A percentile compares a stretch with the other conserved stretches of the same genome.
Evolutionary conservation across 768 basidiomycete species (phyloP).

Genomic region (Xerocomellus amylosporus): DNA sequence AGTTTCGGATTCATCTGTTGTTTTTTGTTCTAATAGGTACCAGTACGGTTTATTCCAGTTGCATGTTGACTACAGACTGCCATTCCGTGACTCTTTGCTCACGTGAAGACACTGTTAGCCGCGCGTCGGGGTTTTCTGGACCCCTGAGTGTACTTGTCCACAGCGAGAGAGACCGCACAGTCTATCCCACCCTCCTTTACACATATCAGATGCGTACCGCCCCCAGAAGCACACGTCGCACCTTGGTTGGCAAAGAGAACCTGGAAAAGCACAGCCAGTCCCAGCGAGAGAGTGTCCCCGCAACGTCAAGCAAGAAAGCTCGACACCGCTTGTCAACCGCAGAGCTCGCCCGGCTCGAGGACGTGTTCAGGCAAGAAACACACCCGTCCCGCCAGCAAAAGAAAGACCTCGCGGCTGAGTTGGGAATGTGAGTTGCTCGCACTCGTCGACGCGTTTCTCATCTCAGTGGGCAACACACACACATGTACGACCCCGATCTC

Average conservation of each 20-base stretch:
- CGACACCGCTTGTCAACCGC: conserved; percentile 38
- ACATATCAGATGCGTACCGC: conserved; percentile 24
- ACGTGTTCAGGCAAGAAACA: conserved; percentile 26
- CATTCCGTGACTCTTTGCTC: not conserved
- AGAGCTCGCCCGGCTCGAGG: conserved; percentile 29
- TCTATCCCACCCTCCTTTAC: conserved; percentile 22
- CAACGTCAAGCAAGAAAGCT: conserved; percentile 21
- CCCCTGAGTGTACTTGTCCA: conserved; percentile 2
- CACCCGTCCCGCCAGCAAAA: conserved; percentile 33
- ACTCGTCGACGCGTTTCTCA: not conserved
- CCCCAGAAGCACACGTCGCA: conserved; percentile 28
- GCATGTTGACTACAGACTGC: not conserved
- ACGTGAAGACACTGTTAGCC: conserved; percentile 29
- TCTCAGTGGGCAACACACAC: not conserved
- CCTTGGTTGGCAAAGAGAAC: conserved; percentile 20
- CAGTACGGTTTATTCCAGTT: not conserved
- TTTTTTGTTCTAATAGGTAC: conserved; percentile 15
- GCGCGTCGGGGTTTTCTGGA: not conserved
- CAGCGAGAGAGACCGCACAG: conserved; percentile 14
- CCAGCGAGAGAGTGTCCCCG: not conserved
- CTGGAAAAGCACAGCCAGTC: not conserved
- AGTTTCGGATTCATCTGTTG: conserved; percentile 1
- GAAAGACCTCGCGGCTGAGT: conserved; percentile 26
- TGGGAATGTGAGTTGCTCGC: conserved; percentile 25
- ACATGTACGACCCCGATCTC: not conserved